A percentile compares a stretch with the other conserved stretches of the same genome.
Evolutionary conservation across 371 early-diverging fungal species (phyloP).

Genomic region (Mortierella sp.): DNA sequence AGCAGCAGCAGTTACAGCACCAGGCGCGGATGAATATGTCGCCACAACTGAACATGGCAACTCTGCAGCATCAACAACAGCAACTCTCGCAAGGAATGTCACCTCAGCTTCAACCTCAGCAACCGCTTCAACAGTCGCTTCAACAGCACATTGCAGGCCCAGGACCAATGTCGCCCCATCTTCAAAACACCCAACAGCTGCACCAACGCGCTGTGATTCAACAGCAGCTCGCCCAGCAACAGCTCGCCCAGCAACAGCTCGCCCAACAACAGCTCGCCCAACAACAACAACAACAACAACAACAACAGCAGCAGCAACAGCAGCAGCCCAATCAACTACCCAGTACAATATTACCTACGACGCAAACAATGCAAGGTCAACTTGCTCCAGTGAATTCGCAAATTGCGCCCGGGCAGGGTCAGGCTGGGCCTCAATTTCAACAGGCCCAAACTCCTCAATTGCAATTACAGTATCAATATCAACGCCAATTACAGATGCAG

Average conservation of each 20-base stretch:
- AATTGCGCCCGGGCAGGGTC: background rate
- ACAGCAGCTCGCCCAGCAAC: conserved; percentile 11
- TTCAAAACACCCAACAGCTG: conserved; percentile 5
- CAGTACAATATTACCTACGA: background rate
- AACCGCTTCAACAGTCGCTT: background rate
- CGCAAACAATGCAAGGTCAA: background rate
- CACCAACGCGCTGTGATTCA: background rate
- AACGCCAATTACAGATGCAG: conserved; percentile 12
- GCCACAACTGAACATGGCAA: background rate
- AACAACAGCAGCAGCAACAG: background rate
- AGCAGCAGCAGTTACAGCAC: conserved; percentile 7
- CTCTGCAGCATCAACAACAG: conserved; percentile 2
- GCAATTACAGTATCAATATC: background rate
- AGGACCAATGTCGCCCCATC: background rate
- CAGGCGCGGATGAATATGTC: conserved; percentile 10
- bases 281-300: conserved; percentile 7
- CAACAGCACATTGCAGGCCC: background rate
- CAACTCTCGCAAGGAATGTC: conserved; percentile 3
- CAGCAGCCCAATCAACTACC: background rate
- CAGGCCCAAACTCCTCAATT: conserved; percentile 2
- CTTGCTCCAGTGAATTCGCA: background rate
- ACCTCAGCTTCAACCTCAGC: conserved; percentile 11
- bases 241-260: background rate
- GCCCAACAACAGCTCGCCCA: background rate
- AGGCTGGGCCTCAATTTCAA: conserved; percentile 4